A percentile compares a stretch with the other conserved stretches of the same genome.
Conservation (phyloP, 768 basidiomycete genomes). For the Pisolithus microcarpus region DNA sequence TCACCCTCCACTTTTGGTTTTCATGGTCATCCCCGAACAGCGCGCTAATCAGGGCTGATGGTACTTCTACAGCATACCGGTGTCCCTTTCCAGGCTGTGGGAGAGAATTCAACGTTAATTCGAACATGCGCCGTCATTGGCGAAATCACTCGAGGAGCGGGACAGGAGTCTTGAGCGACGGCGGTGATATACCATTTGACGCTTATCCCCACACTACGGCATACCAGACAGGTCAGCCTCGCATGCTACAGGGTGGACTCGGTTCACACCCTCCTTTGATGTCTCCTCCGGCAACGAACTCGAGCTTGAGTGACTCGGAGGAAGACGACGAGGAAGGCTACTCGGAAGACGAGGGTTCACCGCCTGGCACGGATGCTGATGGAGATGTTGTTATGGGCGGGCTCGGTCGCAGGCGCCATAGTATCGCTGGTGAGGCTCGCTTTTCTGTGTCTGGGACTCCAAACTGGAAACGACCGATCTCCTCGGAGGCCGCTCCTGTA, state of each 20-base stretch:
- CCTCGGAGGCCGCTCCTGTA: background rate
- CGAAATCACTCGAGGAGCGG: constrained; percentile 48
- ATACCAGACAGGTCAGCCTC: background rate
- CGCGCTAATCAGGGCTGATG: constrained; percentile 11
- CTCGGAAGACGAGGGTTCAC: constrained; percentile 16
- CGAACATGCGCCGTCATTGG: constrained; percentile 78
- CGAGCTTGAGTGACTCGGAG: constrained; percentile 18
- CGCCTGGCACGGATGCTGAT: background rate
- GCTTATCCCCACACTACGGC: constrained; percentile 1
- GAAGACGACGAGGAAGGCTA: constrained; percentile 15
- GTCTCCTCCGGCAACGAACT: constrained; percentile 25
- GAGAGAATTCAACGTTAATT: constrained; percentile 76
- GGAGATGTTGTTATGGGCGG: background rate
- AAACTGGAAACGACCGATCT: constrained; percentile 3
- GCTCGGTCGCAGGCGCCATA: background rate
- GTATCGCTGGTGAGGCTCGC: background rate
- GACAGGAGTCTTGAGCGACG: constrained; percentile 14
- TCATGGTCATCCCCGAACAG: background rate
- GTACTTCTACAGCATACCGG: constrained; percentile 47
- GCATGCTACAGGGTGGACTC: background rate
- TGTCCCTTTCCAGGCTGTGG: constrained; percentile 72
- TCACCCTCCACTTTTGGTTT: background rate
- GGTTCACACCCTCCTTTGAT: constrained; percentile 15
- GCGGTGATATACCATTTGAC: constrained; percentile 13
- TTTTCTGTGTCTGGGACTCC: background rate